Base-by-base conservation (phyloP, 176 grass and related monocot species). In the Oryza meridionalis region DNA sequence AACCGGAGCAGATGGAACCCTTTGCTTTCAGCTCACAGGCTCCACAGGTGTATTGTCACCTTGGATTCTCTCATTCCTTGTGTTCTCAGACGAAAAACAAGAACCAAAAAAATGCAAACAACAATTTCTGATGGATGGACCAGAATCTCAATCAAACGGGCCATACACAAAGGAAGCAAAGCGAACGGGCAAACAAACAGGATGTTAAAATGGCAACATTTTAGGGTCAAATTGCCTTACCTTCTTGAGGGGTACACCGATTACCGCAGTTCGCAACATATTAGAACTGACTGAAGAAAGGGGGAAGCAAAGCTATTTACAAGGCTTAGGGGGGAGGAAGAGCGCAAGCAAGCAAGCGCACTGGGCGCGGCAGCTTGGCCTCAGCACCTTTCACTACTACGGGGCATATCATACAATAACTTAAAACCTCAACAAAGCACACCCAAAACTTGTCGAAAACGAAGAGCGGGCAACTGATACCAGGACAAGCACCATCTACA, bases 361-460 rank as follows among this genome's bases (percentile, higher is more conserved):
- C 8, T 37, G 2, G 19, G 53, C 1, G 4, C 4, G 1, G 11
- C 0, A 17, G 72, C 67, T 37, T 76, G 4, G 47, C 78, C 32
- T 47, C 58, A 24, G n/a, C n/a, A 24, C 49, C 70, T 87, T 43
- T 59, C 46, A 19, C 73, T 59, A 75, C 46, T 45, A n/a, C 5
- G 19, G 17, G 49, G 33, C 50, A 76, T 32, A 61, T 38, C 35
- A 21, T 82, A 82, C 78, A 69, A 62, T 47, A 81, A 81, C 85
- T 87, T 81, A 75, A 75, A 10, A 58, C 53, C 77, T 67, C 44
- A 68, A 50, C 45, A 73, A 55, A 45, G 59, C 75, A 81, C 78
- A 75, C 85, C 45, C 59, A 91, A 86, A 90, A 94, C 77, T 77
- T 74, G 25, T 75, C 87, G 77, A 45, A 69, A 53, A 44, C 17